phyloP scores from a whole-genome alignment of 176 grass and related monocot species.

The Aegilops bicornis region DNA sequence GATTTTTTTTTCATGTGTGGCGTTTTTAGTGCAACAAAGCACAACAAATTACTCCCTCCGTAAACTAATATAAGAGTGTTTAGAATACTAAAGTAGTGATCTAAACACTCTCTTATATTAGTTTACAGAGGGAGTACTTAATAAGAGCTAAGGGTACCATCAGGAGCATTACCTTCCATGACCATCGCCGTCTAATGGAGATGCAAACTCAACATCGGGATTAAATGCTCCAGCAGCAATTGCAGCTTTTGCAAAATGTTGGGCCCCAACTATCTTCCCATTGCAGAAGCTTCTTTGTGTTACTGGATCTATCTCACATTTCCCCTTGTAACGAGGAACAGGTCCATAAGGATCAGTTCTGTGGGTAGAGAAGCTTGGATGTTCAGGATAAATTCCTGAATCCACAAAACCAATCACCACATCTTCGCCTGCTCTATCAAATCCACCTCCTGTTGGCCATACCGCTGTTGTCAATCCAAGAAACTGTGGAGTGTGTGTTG shows the following conservation, averaged over 20 bases:
- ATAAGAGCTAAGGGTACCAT: not conserved
- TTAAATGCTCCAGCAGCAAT: slow-evolving; percentile 94
- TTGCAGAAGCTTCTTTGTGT: slow-evolving; percentile 82
- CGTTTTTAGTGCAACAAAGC: not conserved
- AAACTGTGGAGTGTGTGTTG: slow-evolving; percentile 94
- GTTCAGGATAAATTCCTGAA: slow-evolving; percentile 90
- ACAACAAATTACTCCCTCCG: not conserved
- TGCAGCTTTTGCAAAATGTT: slow-evolving; percentile 99
- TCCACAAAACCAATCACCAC: slow-evolving; percentile 98
- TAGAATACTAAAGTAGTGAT: too few species aligned
- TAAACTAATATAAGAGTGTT: too few species aligned
- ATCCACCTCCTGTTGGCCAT: slow-evolving; percentile 87
- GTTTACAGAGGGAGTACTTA: not conserved
- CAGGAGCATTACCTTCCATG: slow-evolving; percentile 75
- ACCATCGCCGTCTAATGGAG: slow-evolving; percentile 95
- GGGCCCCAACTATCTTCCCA: slow-evolving; percentile 98
- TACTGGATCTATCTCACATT: slow-evolving; percentile 89
- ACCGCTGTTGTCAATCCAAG: slow-evolving; percentile 84
- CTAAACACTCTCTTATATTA: too few species aligned
- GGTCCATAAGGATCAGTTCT: slow-evolving; percentile 77
- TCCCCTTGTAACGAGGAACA: slow-evolving; percentile 74
- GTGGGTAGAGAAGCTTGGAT: slow-evolving; percentile 80
- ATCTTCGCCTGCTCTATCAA: slow-evolving; percentile 95
- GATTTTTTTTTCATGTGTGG: not conserved
- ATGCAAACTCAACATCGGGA: slow-evolving; percentile 89